Conservation (phyloP, 768 basidiomycete genomes). For the Cyclocybe aegerita region DNA sequence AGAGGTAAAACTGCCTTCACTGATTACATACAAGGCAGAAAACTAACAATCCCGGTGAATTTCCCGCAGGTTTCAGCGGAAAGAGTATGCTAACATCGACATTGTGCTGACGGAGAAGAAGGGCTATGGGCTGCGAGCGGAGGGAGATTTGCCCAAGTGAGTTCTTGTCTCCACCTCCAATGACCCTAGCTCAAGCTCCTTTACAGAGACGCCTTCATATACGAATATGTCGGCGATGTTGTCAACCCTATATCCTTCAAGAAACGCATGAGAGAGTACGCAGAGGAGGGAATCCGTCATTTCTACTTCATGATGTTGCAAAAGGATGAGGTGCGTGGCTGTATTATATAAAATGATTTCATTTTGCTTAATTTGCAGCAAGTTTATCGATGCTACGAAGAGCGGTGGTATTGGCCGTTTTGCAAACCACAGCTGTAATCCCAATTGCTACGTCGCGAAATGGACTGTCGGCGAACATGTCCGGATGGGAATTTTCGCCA, state of each 20-base stretch:
- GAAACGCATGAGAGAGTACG: conserved; percentile 94
- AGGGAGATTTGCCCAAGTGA: conserved; percentile 61
- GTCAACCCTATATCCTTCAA: conserved; percentile 84
- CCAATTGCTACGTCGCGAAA: conserved; percentile 97
- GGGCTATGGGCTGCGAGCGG: conserved; percentile 89
- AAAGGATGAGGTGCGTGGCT: conserved; percentile 82
- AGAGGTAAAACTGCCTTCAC: conserved; percentile 60
- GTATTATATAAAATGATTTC: background rate
- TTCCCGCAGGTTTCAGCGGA: conserved; percentile 74
- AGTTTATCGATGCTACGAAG: conserved; percentile 99
- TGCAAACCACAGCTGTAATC: conserved; percentile 96
- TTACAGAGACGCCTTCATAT: conserved; percentile 85
- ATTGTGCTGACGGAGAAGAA: conserved; percentile 95
- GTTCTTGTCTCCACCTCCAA: conserved; percentile 20
- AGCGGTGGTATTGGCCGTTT: conserved; percentile 96
- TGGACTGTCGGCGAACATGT: conserved; percentile 91
- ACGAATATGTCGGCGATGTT: conserved; percentile 98
- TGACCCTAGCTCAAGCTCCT: conserved; percentile 8
- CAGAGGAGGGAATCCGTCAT: conserved; percentile 87
- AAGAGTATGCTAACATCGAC: conserved; percentile 81
- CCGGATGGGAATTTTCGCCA: conserved; percentile 99
- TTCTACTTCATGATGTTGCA: conserved; percentile 99
- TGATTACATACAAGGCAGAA: conserved; percentile 3
- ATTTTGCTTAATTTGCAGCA: background rate
- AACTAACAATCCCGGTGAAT: conserved; percentile 7